Conservation (phyloP, 75 land plant species). For the Larix kaempferi region DNA sequence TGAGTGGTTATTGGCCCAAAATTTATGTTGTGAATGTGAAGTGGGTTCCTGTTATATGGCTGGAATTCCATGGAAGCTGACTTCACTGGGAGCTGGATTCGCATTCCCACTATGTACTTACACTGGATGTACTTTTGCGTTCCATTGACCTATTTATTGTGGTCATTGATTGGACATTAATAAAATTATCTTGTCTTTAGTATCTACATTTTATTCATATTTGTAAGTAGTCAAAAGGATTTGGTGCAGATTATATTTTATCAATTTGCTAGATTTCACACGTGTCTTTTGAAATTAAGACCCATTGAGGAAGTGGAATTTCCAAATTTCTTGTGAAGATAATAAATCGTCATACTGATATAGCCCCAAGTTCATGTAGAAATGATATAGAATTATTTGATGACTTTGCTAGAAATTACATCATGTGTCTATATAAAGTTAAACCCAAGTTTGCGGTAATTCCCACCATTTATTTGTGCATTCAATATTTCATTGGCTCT, state of each 20-base stretch:
- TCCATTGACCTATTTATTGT: background rate
- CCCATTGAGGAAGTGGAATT: background rate
- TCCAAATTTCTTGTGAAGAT: background rate
- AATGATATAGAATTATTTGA: background rate
- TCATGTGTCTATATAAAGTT: background rate
- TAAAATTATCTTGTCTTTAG: too few species aligned
- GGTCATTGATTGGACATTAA: too few species aligned
- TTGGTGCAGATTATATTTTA: background rate
- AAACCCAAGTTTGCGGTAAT: background rate
- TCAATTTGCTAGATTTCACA: background rate
- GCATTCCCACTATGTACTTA: too few species aligned
- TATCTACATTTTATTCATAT: background rate
- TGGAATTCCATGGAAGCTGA: too few species aligned
- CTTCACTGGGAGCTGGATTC: too few species aligned
- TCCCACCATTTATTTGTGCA: background rate
- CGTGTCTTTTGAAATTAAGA: background rate
- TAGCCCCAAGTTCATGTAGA: background rate
- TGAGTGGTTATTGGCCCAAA: too few species aligned
- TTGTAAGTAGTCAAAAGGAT: background rate
- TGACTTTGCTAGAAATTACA: background rate
- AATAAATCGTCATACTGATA: background rate
- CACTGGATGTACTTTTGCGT: background rate
- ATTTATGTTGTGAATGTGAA: too few species aligned
- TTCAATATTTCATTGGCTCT: background rate
- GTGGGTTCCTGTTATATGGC: too few species aligned